Base-by-base conservation (phyloP, 2,329 filamentous ascomycete species). In the Pestalotiopsis sp. region DNA sequence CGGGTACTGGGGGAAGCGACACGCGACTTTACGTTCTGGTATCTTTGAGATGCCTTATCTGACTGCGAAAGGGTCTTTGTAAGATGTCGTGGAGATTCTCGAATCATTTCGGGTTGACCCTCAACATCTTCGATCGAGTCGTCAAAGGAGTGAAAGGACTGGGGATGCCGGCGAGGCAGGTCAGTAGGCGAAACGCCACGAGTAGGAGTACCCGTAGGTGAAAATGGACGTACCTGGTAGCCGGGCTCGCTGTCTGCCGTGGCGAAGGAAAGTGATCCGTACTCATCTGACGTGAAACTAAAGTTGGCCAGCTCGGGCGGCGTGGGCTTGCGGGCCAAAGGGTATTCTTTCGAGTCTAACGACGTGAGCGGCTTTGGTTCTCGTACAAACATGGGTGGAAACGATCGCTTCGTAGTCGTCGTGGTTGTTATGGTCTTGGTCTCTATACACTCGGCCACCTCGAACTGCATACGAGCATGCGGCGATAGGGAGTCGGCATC, bases 291-390 rank as follows among this genome's bases (percentile, higher is more conserved):
- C 41, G 91, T 89, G 74, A 97, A 95, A 56, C 88, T 90, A 77
- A 98, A 92, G 68, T 90, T 90, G 71, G 90, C 89, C 70, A 99
- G 84, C 65, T 92, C 91, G 17, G 90, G 88, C 2, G 96, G 96
- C 1, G 95, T 97, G 1, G 93, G 92, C 64, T 93, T 91, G 71
- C 89, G 87, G 49, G 95, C 95, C 38, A 99, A 85, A 52, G 96
- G 96, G 79, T 97, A 99, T 75, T 96, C 90, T 79, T 97, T 97
- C 14, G 92, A 86, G 80, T 98, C 94, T 68, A 97, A 89, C 66
- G 91, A 87, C 69, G 88, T 84, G 41, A 94, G 86, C 65, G 90
- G 88, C 66, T 89, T 89, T 27, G 93, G 92, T 69, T 93, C 89
- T 72, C 90, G 90, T 73, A 97, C 89, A 68, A 93, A 85, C 68